Base-by-base conservation (phyloP, 140 eudicot genomes). In the Erigeron philadelphicus region DNA sequence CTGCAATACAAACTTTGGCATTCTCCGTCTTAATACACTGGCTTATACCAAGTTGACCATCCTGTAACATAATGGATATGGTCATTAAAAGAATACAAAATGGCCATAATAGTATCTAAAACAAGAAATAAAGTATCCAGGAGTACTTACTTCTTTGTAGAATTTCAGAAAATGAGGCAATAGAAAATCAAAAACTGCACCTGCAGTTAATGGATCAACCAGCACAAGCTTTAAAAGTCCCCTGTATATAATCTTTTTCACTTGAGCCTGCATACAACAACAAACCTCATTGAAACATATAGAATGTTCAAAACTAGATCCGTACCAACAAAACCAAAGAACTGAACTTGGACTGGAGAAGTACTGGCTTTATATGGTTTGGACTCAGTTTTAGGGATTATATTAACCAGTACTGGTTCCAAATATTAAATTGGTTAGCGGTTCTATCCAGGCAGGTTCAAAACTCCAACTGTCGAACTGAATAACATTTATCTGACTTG, bases 151-250 rank as follows among this genome's bases (percentile, higher is more conserved):
- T 83, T 84, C 90, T 73, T 61, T 81, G 71, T 84, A 89, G 57
- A 77, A 89, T 38, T 82, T 86, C 52, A 77, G 77, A 78, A 89
- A 86, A 68, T 89, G 96, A 55, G 90, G 86, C 72, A 82, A 78
- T 47, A 89, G 90, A 76, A 89, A 80, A 72, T 89, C 88, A 56
- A 86, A 84, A 84, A 86, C 87, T 67, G 81, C 56, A 48, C 85
- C 86, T 46, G 90, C 77, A 49, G 59, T 73, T 72, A 54, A 78
- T 7, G 90, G 96, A 67, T 89, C 96, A 75, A 84, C 82, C 66
- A 89, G 73, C 68, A 86, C 88, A 73, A 89, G 88, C 90, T 89
- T 86, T 79, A 86, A 58, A 43, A 89, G 81, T 57, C 95, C 93
- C 72, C 71, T 69, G 62, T 89, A 89, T 71, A 89, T 16, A 18